phyloP scores from a whole-genome alignment of 225 moss, liverwort and hornwort species.

The Sphagnum contortum region DNA sequence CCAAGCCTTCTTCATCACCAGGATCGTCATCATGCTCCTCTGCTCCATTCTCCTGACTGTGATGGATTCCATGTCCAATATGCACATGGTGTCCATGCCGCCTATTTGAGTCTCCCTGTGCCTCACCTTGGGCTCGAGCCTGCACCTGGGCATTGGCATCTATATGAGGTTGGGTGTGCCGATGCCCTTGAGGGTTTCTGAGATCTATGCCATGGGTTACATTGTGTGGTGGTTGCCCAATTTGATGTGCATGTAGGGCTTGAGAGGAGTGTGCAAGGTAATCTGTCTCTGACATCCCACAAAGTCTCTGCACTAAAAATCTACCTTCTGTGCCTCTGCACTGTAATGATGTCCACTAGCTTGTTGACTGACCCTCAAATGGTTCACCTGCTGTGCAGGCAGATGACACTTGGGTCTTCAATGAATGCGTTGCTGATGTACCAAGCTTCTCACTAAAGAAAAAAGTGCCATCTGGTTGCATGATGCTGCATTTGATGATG shows the following conservation, averaged over 20 bases:
- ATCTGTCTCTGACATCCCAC: slow-evolving; percentile 84
- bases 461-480: no score
- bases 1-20: slow-evolving; percentile 80
- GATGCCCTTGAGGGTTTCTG: slow-evolving; percentile 29
- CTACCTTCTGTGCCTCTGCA: no score
- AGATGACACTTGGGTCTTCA: no score
- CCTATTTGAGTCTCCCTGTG: slow-evolving; percentile 39
- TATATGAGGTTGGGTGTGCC: slow-evolving; percentile 30
- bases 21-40: slow-evolving; percentile 81
- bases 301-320: not conserved
- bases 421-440: no score
- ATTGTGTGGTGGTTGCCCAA: slow-evolving; percentile 47
- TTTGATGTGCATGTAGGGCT: slow-evolving; percentile 57
- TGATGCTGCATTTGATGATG: no score
- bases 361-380: no score
- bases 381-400: no score
- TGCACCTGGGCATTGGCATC: slow-evolving; percentile 11
- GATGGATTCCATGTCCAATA: slow-evolving; percentile 52
- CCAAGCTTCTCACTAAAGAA: no score
- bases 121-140: slow-evolving; percentile 34
- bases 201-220: slow-evolving; percentile 61
- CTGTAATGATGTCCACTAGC: no score
- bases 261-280: slow-evolving; percentile 52
- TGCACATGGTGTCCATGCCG: slow-evolving; percentile 49
- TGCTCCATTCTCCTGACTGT: slow-evolving; percentile 61